phyloP scores from a whole-genome alignment of 2,329 filamentous ascomycete genomes.

The Monosporascus sp. region DNA sequence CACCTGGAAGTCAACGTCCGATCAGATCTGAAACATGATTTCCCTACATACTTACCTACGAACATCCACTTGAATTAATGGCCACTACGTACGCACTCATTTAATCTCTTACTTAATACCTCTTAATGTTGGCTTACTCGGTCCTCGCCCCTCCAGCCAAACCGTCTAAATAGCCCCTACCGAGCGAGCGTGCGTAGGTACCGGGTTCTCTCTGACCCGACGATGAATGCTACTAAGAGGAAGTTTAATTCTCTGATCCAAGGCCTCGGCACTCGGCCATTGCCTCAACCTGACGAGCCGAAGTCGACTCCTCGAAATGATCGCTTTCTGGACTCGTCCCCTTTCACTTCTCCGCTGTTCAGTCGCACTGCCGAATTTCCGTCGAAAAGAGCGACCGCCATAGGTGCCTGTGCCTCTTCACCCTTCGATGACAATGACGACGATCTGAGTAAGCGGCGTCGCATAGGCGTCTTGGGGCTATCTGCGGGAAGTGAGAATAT shows the following conservation, averaged over 20 bases:
- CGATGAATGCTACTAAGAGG: conserved; percentile 74
- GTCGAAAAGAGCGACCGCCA: conserved; percentile 10
- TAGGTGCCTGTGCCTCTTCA: conserved; percentile 7
- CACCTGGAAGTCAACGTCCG: no score
- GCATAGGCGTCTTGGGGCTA: conserved; percentile 40
- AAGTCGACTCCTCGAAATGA: conserved; percentile 30
- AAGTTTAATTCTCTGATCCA: conserved; percentile 77
- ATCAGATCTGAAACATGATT: no score
- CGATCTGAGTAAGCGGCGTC: conserved; percentile 48
- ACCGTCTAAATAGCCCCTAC: no score
- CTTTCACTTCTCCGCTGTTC: conserved; percentile 6
- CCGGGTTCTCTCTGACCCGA: conserved; percentile 9
- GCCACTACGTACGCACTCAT: neutral
- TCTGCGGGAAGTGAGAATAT: conserved; percentile 29
- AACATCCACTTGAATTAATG: conserved; percentile 1
- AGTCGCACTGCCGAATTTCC: conserved; percentile 5
- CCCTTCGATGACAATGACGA: conserved; percentile 33
- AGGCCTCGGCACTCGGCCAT: conserved; percentile 50
- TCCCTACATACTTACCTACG: neutral
- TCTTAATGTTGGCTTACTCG: neutral
- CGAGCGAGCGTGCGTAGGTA: no score
- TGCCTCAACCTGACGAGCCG: conserved; percentile 34
- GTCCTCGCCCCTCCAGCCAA: no score
- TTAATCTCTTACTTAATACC: neutral
- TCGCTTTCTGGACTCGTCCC: neutral